A percentile compares a stretch with the other conserved stretches of the same genome.
Evolutionary conservation across 768 basidiomycete species (phyloP).

Genomic region (Kwoniella shandongensis): DNA sequence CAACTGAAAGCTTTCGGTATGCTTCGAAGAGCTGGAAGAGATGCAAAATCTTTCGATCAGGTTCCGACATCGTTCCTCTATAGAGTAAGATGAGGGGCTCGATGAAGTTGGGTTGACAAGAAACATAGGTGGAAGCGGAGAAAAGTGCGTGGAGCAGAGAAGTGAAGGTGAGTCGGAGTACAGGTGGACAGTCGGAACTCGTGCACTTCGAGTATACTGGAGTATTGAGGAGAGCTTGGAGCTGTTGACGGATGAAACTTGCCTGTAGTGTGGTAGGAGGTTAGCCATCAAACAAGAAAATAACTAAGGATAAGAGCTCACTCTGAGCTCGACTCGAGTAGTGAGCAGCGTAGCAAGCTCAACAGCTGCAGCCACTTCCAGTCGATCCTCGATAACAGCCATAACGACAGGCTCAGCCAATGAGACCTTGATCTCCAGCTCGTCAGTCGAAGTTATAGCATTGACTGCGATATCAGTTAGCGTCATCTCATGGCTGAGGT

Average conservation of each 20-base stretch:
- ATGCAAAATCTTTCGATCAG: slow-evolving; percentile 69
- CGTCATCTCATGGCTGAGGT: not conserved
- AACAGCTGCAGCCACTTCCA: slow-evolving; percentile 54
- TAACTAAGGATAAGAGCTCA: slow-evolving; percentile 44
- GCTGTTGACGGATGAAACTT: slow-evolving; percentile 55
- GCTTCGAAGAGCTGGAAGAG: slow-evolving; percentile 77
- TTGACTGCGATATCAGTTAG: not conserved
- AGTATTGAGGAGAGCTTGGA: slow-evolving; percentile 69
- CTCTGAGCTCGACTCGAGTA: slow-evolving; percentile 63
- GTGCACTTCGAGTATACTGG: slow-evolving; percentile 59
- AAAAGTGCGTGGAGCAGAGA: slow-evolving; percentile 68
- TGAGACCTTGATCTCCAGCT: slow-evolving; percentile 59
- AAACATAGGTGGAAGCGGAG: slow-evolving; percentile 71
- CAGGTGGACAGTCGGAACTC: slow-evolving; percentile 31
- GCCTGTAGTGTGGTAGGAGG: slow-evolving; percentile 19
- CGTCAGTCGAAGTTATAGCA: not conserved
- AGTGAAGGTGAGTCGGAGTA: slow-evolving; percentile 58
- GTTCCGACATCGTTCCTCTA: slow-evolving; percentile 64
- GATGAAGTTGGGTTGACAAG: slow-evolving; percentile 80
- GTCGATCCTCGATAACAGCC: slow-evolving; percentile 63
- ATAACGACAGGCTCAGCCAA: slow-evolving; percentile 71
- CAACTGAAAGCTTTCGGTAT: slow-evolving; percentile 66
- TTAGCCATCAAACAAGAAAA: slow-evolving; percentile 2
- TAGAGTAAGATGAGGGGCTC: slow-evolving; percentile 76
- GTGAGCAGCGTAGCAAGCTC: slow-evolving; percentile 58